Conservation (phyloP, 2,329 filamentous ascomycete species). For the Huntiella omanensis region DNA sequence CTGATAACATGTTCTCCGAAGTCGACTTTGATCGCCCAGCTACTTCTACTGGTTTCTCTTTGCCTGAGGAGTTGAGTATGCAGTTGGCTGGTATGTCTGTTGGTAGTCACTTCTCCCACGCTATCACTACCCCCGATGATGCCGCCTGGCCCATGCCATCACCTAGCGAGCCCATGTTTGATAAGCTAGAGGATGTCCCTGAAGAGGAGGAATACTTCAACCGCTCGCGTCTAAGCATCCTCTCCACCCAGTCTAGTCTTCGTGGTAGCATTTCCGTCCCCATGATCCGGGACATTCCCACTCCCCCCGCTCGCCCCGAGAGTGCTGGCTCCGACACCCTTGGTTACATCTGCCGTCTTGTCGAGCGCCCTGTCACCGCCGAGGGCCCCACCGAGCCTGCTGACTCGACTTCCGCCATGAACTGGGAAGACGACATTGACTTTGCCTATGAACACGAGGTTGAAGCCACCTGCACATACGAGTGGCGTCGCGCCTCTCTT, state of each 20-base stretch:
- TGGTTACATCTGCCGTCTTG: conserved; percentile 16
- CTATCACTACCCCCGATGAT: conserved; percentile 24
- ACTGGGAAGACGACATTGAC: conserved; percentile 52
- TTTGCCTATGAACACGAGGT: conserved; percentile 52
- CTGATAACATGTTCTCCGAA: conserved; percentile 17
- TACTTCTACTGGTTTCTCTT: conserved; percentile 25
- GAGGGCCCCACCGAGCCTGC: conserved; percentile 14
- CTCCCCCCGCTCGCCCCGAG: conserved; percentile 26
- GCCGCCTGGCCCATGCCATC: conserved; percentile 26
- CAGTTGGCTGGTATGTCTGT: conserved; percentile 13
- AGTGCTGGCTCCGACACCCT: conserved; percentile 36
- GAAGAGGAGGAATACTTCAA: conserved; percentile 39
- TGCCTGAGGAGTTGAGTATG: conserved; percentile 23
- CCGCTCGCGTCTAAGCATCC: conserved; percentile 25
- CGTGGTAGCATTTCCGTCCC: conserved; percentile 37
- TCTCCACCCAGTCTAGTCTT: conserved; percentile 32
- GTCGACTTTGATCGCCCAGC: conserved; percentile 24
- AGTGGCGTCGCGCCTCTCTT: conserved; percentile 41
- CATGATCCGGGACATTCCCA: conserved; percentile 15
- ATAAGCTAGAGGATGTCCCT: conserved; percentile 37
- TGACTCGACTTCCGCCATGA: conserved; percentile 22
- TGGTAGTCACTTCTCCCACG: conserved; percentile 22
- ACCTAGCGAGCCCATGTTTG: conserved; percentile 20
- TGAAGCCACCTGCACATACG: conserved; percentile 47
- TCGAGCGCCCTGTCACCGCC: conserved; percentile 18